These are phyloP conservation scores for Globisporangium sylvaticum DNA, from an alignment of 352 stramenopile species.

Conservation along the genomic window DNA sequence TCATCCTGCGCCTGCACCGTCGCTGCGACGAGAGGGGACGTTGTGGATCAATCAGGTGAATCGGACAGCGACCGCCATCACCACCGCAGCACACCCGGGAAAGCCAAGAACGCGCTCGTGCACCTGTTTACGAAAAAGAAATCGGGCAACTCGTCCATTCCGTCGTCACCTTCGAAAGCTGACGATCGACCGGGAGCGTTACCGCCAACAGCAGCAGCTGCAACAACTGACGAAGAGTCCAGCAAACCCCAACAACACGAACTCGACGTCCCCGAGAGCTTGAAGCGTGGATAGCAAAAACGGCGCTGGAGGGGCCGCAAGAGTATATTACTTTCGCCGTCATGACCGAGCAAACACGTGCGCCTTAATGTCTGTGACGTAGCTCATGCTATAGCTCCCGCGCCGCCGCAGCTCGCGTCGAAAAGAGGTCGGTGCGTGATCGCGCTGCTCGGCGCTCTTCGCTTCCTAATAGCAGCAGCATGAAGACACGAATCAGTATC, in stretches of 20 bases:
- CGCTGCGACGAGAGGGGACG: background rate
- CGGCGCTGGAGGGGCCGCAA: background rate
- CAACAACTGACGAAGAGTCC: background rate
- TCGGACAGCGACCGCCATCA: background rate
- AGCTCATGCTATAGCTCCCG: constrained; percentile 87
- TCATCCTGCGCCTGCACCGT: background rate
- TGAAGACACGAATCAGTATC: background rate
- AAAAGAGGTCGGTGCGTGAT: constrained; percentile 55
- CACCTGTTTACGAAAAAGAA: constrained; percentile 23
- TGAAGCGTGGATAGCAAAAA: background rate
- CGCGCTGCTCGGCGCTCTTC: constrained; percentile 11
- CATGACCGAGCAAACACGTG: constrained; percentile 74
- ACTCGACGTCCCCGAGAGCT: background rate
- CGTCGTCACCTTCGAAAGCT: constrained; percentile 9
- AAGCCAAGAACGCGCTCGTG: constrained; percentile 21
- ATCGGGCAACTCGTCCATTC: background rate
- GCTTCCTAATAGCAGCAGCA: constrained; percentile 23
- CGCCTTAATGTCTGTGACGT: constrained; percentile 85
- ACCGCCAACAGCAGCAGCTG: background rate
- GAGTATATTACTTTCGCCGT: constrained; percentile 2
- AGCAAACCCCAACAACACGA: background rate
- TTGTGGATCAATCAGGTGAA: background rate
- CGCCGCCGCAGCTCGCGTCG: constrained; percentile 73
- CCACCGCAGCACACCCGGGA: constrained; percentile 15
- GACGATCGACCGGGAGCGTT: background rate